A percentile compares a stretch with the other conserved stretches of the same genome.
Evolutionary conservation across 73 alveolate genomes (phyloP).

Genomic region (Symbiodinium pilosum): DNA sequence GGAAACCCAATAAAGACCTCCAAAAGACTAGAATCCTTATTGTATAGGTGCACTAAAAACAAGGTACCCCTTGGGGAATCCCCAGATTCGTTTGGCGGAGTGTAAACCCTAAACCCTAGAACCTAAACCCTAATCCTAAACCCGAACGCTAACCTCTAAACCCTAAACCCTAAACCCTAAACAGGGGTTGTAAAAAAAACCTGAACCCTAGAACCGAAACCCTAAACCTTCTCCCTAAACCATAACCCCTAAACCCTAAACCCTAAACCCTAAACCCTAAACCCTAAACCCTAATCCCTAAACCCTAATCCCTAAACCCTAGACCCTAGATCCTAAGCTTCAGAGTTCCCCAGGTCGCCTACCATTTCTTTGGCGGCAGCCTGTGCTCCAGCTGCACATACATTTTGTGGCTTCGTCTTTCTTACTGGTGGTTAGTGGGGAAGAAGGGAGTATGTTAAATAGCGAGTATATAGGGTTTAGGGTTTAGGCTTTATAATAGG

Average conservation of each 20-base stretch:
- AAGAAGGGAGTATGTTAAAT: too few relatives aligned
- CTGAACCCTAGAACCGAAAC: too few relatives aligned
- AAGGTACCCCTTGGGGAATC: too few relatives aligned
- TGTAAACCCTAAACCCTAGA: neutral
- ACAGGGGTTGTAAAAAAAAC: too few relatives aligned
- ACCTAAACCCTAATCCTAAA: too few relatives aligned
- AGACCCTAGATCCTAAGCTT: neutral
- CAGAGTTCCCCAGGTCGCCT: neutral
- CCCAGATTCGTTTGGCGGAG: too few relatives aligned
- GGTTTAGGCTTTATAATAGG: neutral
- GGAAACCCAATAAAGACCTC: neutral
- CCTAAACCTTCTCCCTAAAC: too few relatives aligned
- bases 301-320: neutral
- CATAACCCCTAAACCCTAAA: neutral
- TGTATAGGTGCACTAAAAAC: too few relatives aligned
- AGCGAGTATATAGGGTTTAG: neutral
- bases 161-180: too few relatives aligned
- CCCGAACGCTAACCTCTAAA: neutral
- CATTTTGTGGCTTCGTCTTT: neutral
- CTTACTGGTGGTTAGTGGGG: neutral
- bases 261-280: neutral
- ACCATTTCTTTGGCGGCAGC: constrained; percentile 18
- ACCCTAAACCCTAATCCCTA: neutral
- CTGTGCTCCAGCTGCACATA: neutral
- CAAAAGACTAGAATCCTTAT: neutral